Conservation (phyloP, 192 early-diverging fungal genomes). For the Entomortierella chlamydospora region DNA sequence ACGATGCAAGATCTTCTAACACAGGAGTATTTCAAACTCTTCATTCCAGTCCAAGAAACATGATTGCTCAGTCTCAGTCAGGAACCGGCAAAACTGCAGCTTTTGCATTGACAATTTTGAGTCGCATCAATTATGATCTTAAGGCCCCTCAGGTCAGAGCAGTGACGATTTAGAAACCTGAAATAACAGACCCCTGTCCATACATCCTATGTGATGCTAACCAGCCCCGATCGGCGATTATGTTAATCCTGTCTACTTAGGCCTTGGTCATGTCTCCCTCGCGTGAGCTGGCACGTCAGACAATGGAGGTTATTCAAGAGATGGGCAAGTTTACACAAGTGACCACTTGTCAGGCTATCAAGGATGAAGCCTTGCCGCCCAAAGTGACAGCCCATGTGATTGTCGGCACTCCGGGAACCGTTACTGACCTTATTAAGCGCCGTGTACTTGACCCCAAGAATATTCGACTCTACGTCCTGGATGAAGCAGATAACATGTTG, state of each 20-base stretch:
- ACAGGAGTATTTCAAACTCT: too few relatives aligned
- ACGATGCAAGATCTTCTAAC: too few relatives aligned
- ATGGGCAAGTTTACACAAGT: slow-evolving; percentile 94
- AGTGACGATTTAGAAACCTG: too few relatives aligned
- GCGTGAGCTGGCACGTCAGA: slow-evolving; percentile 95
- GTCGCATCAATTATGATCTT: slow-evolving; percentile 79
- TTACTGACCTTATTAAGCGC: slow-evolving; percentile 78
- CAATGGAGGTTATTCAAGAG: slow-evolving; percentile 87
- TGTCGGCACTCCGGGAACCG: slow-evolving; percentile 96
- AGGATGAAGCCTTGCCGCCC: slow-evolving; percentile 64
- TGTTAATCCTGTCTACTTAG: slow-evolving; percentile 23
- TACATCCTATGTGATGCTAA: too few relatives aligned
- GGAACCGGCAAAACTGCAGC: slow-evolving; percentile 99
- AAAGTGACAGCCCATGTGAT: slow-evolving; percentile 84
- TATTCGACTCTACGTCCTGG: slow-evolving; percentile 90
- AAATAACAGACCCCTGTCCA: too few relatives aligned
- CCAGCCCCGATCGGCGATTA: neutral
- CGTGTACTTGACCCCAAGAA: slow-evolving; percentile 68
- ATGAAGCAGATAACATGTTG: slow-evolving; percentile 99
- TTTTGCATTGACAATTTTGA: slow-evolving; percentile 93
- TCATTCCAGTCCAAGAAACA: slow-evolving; percentile 90
- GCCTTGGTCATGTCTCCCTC: slow-evolving; percentile 92
- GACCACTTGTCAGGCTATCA: slow-evolving; percentile 81
- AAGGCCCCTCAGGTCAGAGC: slow-evolving; percentile 71
- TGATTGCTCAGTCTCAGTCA: slow-evolving; percentile 98